Evolutionary conservation across 2,329 filamentous ascomycete species (phyloP).

Genomic region (Magnaporthiopsis rhizophila): DNA sequence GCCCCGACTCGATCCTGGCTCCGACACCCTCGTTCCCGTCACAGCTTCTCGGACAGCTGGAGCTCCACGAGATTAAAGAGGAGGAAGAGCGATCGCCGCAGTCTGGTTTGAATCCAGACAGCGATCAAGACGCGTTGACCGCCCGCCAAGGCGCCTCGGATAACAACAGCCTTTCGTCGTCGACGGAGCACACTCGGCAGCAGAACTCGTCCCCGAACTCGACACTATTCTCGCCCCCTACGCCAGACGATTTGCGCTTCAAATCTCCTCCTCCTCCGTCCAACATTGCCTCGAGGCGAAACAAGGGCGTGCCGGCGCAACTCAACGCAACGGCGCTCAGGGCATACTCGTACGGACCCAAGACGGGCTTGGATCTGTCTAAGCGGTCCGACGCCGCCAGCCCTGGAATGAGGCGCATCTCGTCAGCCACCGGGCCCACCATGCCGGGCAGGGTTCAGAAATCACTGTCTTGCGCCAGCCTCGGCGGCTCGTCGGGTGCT

Average conservation of each 20-base stretch:
- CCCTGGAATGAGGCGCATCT: constrained; percentile 43
- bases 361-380: constrained; percentile 38
- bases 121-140: constrained; percentile 4
- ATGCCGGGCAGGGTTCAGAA: constrained; percentile 35
- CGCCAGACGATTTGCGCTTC: constrained; percentile 28
- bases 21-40: constrained; percentile 13
- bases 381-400: constrained; percentile 36
- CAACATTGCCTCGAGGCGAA: constrained; percentile 47
- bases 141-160: not conserved
- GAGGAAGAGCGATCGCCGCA: not conserved
- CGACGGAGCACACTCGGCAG: constrained; percentile 4
- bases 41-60: constrained; percentile 8
- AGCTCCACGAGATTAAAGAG: not conserved
- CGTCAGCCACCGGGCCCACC: constrained; percentile 40
- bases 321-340: constrained; percentile 38
- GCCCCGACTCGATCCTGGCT: constrained; percentile 9
- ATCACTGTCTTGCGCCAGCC: constrained; percentile 14
- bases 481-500: constrained; percentile 15
- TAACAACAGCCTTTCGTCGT: not conserved
- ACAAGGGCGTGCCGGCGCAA: constrained; percentile 39
- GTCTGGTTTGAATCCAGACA: not conserved
- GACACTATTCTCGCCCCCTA: constrained; percentile 19
- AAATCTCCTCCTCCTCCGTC: constrained; percentile 41
- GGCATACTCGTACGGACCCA: constrained; percentile 35
- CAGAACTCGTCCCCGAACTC: constrained; percentile 24